These are phyloP conservation scores for Blastobotrys muscicola DNA, from an alignment of 805 yeast genomes.

Conservation along the genomic window DNA sequence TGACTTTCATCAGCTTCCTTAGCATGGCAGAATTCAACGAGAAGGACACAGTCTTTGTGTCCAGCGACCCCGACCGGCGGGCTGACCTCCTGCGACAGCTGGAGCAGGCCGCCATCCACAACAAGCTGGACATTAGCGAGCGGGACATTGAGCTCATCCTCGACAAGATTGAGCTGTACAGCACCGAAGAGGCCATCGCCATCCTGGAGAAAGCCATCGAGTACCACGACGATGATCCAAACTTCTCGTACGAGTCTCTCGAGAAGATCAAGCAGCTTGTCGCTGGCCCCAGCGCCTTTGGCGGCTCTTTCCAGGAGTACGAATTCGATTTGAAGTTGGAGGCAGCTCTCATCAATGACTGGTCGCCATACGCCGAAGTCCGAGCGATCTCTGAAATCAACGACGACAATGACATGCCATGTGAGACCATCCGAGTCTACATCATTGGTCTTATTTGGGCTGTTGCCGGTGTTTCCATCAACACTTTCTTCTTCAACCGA, in stretches of 20 bases:
- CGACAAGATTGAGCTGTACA: constrained; percentile 18
- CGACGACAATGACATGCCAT: constrained; percentile 38
- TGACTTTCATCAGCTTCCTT: too few species aligned
- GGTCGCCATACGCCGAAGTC: constrained; percentile 51
- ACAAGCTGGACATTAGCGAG: too few species aligned
- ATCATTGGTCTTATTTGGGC: constrained; percentile 29
- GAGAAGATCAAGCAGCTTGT: constrained; percentile 24
- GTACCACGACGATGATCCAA: constrained; percentile 40
- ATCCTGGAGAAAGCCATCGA: constrained; percentile 34
- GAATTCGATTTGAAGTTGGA: constrained; percentile 29
- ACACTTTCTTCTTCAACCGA: constrained; percentile 49
- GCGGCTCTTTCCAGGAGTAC: constrained; percentile 8
- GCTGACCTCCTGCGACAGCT: too few species aligned
- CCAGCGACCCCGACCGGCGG: too few species aligned
- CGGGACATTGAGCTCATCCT: constrained; percentile 13
- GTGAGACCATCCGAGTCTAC: constrained; percentile 43
- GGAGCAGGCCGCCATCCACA: too few species aligned
- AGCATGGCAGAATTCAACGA: too few species aligned
- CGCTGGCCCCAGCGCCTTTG: constrained; percentile 9
- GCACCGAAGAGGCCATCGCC: constrained; percentile 32
- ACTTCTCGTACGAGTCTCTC: constrained; percentile 34
- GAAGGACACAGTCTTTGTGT: too few species aligned
- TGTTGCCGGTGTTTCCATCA: constrained; percentile 41
- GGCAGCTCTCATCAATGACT: constrained; percentile 32
- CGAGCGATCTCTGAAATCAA: constrained; percentile 43